phyloP scores from a whole-genome alignment of 257 asterid species.

The Primulina eburnea region DNA sequence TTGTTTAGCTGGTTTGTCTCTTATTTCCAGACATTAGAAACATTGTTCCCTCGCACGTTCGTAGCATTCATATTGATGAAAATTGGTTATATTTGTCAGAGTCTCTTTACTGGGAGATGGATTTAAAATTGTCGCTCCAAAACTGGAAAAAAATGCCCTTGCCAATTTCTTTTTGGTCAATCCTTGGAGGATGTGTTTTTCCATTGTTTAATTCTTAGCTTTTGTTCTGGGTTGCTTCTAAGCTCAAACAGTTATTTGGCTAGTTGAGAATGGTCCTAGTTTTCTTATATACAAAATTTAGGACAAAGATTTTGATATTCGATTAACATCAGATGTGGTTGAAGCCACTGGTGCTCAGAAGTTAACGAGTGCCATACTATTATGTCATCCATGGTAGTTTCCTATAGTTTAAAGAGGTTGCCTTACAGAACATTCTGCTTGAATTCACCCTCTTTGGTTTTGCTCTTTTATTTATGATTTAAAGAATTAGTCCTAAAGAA shows the following conservation, averaged over 20 bases:
- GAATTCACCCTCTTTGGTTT: neutral
- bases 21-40: neutral
- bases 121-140: neutral
- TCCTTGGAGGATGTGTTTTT: neutral
- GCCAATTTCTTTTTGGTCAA: neutral
- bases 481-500: neutral
- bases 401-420: neutral
- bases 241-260: neutral
- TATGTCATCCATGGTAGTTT: neutral
- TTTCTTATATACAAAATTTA: too few species aligned
- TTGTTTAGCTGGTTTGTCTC: neutral
- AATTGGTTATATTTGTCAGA: too few species aligned
- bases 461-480: slow-evolving; percentile 2
- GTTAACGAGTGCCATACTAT: neutral
- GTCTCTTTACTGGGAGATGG: neutral
- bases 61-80: neutral
- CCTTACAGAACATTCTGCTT: neutral
- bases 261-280: neutral
- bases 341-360: neutral
- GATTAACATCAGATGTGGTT: neutral
- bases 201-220: neutral
- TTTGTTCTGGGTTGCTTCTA: too few species aligned
- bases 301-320: neutral
- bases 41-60: neutral
- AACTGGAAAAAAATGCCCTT: neutral